Percentiles rank a stretch among this genome's conserved stretches.
phyloP scores from a whole-genome alignment of 768 basidiomycete genomes.

The Phaeolepiota aurea region DNA sequence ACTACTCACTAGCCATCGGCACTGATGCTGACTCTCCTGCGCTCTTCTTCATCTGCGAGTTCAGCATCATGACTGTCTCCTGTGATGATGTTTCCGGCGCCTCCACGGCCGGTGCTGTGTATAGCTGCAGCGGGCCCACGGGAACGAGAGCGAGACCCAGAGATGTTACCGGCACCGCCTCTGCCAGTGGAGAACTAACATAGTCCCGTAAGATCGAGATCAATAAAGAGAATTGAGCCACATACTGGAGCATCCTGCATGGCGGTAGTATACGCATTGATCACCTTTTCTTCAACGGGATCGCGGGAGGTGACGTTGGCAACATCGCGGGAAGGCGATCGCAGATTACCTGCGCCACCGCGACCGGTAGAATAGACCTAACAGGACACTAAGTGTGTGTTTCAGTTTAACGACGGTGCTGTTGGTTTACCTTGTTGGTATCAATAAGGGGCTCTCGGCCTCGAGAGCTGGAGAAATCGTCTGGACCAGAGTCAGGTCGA shows the following conservation, averaged over 20 bases:
- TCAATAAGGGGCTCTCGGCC: conserved; percentile 48
- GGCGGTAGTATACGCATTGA: conserved; percentile 22
- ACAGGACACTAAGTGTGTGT: conserved; percentile 1
- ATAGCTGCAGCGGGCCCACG: conserved; percentile 23
- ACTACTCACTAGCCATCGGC: conserved; percentile 33
- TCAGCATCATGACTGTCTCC: conserved; percentile 18
- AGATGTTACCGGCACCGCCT: conserved; percentile 59
- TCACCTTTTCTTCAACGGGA: conserved; percentile 29
- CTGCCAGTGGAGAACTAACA: conserved; percentile 50
- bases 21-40: conserved; percentile 14
- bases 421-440: conserved; percentile 24
- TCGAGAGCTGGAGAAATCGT: conserved; percentile 48
- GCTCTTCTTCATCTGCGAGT: conserved; percentile 16
- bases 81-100: conserved; percentile 46
- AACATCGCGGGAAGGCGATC: conserved; percentile 61
- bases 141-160: conserved; percentile 45
- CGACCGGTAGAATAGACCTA: conserved; percentile 56
- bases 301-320: conserved; percentile 14
- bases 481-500: conserved; percentile 34
- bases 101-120: conserved; percentile 56
- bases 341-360: conserved; percentile 82
- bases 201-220: neutral
- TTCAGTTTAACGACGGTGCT: neutral
- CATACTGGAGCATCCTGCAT: conserved; percentile 27
- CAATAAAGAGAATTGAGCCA: conserved; percentile 1